Conservation (phyloP, 352 stramenopile genomes). For the Phytophthora tubulina region DNA sequence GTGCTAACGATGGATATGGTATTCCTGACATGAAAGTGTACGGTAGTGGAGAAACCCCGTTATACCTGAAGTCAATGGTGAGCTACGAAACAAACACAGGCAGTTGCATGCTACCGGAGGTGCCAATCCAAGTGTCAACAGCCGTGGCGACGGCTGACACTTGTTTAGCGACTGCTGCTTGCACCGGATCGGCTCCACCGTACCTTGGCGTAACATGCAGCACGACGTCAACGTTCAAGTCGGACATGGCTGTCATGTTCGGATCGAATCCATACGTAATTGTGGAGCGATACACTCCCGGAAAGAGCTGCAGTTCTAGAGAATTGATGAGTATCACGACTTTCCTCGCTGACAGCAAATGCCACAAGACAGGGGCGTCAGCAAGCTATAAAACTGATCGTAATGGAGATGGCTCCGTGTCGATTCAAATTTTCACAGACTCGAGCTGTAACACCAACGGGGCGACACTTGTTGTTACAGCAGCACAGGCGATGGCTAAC, state of each 20-base stretch:
- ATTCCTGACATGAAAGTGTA: conserved; percentile 16
- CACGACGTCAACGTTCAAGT: not conserved
- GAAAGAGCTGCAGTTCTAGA: not conserved
- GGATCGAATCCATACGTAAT: conserved; percentile 17
- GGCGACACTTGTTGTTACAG: not conserved
- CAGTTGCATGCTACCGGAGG: not conserved
- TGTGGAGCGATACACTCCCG: conserved; percentile 17
- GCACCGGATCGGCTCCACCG: not conserved
- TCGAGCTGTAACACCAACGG: not conserved
- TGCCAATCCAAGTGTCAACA: not conserved
- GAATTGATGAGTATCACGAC: conserved; percentile 9
- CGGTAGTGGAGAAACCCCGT: not conserved
- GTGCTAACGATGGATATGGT: not conserved
- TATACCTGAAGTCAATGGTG: not conserved
- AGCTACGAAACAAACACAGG: conserved; percentile 1
- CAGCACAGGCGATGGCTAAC: conserved; percentile 2
- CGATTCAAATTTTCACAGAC: conserved; percentile 2
- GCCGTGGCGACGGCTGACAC: not conserved
- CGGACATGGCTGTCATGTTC: conserved; percentile 5
- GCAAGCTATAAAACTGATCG: conserved; percentile 12
- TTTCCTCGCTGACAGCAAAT: conserved; percentile 18
- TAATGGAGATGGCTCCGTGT: not conserved
- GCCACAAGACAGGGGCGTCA: conserved; percentile 6
- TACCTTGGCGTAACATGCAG: not conserved
- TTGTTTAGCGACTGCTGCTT: not conserved